Evolutionary conservation across 805 yeast genomes (phyloP).

Genomic region (Kodamaea sagamina): DNA sequence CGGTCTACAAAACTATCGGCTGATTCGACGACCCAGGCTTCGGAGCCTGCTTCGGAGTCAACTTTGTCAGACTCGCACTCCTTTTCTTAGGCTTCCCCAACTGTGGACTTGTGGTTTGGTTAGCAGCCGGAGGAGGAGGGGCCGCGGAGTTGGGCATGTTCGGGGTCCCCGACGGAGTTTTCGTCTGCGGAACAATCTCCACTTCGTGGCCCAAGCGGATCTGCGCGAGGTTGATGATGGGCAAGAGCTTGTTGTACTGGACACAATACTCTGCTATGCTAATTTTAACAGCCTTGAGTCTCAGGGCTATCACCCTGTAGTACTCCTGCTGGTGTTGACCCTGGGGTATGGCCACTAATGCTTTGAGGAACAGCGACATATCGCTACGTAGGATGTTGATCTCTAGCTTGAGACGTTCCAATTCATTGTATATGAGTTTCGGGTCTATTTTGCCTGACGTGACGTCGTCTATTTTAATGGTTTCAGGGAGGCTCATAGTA

Average conservation of each 20-base stretch:
- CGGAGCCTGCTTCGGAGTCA: conserved; percentile 2
- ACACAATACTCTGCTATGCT: conserved; percentile 45
- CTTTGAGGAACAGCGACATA: conserved; percentile 39
- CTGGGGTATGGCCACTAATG: conserved; percentile 37
- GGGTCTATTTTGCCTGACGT: conserved; percentile 45
- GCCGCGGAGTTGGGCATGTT: conserved; percentile 2
- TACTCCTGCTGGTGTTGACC: conserved; percentile 39
- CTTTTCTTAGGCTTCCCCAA: conserved; percentile 4
- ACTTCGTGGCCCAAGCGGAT: conserved; percentile 52
- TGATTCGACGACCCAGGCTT: conserved; percentile 11
- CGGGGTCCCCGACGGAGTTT: conserved; percentile 3
- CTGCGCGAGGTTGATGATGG: conserved; percentile 53
- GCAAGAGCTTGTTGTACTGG: conserved; percentile 48
- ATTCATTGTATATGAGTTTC: conserved; percentile 43
- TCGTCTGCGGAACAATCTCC: conserved; percentile 39
- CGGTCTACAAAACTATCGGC: conserved; percentile 11
- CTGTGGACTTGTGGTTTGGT: conserved; percentile 1
- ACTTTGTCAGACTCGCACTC: background rate
- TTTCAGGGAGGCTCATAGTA: conserved; percentile 28
- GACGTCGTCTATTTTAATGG: conserved; percentile 44
- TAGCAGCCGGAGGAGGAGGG: background rate
- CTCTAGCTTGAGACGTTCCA: conserved; percentile 44
- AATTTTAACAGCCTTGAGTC: conserved; percentile 38
- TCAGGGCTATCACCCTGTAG: conserved; percentile 36
- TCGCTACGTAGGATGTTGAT: conserved; percentile 43